Percentiles rank a stretch among this genome's conserved stretches.
Evolutionary conservation across 139 green algal species (phyloP).

Genomic region (Chlorella vulgaris): DNA sequence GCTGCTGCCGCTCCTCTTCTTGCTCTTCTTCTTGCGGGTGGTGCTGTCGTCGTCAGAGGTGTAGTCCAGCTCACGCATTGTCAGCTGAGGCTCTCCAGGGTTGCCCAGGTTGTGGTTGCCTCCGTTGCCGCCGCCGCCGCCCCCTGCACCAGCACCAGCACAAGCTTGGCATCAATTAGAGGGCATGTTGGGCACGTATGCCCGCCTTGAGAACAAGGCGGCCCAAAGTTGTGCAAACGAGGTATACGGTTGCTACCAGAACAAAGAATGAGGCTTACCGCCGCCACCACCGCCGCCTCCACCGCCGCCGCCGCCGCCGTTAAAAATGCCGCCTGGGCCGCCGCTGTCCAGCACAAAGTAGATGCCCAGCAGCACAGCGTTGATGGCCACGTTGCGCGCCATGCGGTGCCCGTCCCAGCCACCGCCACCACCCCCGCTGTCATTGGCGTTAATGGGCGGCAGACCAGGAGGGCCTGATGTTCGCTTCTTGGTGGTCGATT

Average conservation of each 20-base stretch:
- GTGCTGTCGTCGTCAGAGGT: conserved; percentile 31
- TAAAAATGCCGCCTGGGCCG: conserved; percentile 40
- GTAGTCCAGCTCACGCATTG: conserved; percentile 35
- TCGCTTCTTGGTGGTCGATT: conserved; percentile 55
- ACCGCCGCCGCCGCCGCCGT: conserved; percentile 52
- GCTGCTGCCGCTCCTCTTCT: conserved; percentile 16
- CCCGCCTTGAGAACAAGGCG: too few relatives aligned
- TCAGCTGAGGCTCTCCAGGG: conserved; percentile 27
- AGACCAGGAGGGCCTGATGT: conserved; percentile 53
- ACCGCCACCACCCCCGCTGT: conserved; percentile 52
- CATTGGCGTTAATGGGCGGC: conserved; percentile 54
- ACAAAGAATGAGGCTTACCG: neutral
- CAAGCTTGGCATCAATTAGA: too few relatives aligned
- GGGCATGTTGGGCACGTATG: too few relatives aligned
- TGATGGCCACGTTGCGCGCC: conserved; percentile 51
- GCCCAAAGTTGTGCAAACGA: too few relatives aligned
- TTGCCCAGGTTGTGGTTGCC: conserved; percentile 27
- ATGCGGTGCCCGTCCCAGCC: conserved; percentile 54
- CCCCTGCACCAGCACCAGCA: neutral
- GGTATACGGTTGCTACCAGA: too few relatives aligned
- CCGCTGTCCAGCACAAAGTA: conserved; percentile 52
- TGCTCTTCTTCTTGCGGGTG: conserved; percentile 9
- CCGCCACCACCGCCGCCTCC: too few relatives aligned
- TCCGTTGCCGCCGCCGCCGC: conserved; percentile 37
- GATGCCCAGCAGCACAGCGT: conserved; percentile 45